A percentile compares a stretch with the other conserved stretches of the same genome.
phyloP scores from a whole-genome alignment of 2,329 filamentous ascomycete genomes.

The Akanthomyces uredinophilus region DNA sequence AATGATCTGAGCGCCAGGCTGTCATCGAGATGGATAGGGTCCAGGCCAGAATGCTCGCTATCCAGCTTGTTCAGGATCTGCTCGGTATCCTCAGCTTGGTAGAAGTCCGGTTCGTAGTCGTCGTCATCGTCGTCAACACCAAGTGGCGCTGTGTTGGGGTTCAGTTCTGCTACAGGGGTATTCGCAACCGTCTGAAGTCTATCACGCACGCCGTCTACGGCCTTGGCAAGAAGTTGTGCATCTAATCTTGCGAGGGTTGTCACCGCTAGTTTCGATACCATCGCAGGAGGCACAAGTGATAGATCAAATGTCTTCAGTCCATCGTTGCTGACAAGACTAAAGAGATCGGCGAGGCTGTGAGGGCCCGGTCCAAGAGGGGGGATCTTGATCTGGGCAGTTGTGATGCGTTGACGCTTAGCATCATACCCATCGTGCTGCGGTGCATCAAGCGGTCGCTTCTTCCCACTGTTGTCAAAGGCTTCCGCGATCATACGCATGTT shows the following conservation, averaged over 20 bases:
- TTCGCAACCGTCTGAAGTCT: slow-evolving; percentile 43
- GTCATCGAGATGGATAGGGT: slow-evolving; percentile 27
- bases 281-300: slow-evolving; percentile 65
- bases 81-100: slow-evolving; percentile 69
- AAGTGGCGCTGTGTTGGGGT: slow-evolving; percentile 55
- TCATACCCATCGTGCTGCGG: slow-evolving; percentile 71
- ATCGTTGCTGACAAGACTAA: slow-evolving; percentile 71
- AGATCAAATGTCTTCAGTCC: slow-evolving; percentile 78
- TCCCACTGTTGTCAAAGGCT: slow-evolving; percentile 69
- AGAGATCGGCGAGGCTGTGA: slow-evolving; percentile 76
- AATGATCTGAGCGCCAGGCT: slow-evolving; percentile 70
- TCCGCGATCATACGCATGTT: slow-evolving; percentile 74
- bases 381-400: slow-evolving; percentile 44
- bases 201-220: slow-evolving; percentile 59
- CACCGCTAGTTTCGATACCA: slow-evolving; percentile 78
- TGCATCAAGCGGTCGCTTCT: slow-evolving; percentile 69
- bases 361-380: slow-evolving; percentile 70
- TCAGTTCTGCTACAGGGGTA: slow-evolving; percentile 41
- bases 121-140: slow-evolving; percentile 74
- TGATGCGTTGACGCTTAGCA: slow-evolving; percentile 75
- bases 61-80: slow-evolving; percentile 76
- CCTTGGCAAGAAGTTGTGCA: slow-evolving; percentile 61
- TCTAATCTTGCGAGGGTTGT: slow-evolving; percentile 71
- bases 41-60: slow-evolving; percentile 52
- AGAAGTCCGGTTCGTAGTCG: slow-evolving; percentile 87